A percentile compares a stretch with the other conserved stretches of the same genome.
Conservation (phyloP, 1,284 basidiomycete genomes). For the Marasmius oreades region DNA sequence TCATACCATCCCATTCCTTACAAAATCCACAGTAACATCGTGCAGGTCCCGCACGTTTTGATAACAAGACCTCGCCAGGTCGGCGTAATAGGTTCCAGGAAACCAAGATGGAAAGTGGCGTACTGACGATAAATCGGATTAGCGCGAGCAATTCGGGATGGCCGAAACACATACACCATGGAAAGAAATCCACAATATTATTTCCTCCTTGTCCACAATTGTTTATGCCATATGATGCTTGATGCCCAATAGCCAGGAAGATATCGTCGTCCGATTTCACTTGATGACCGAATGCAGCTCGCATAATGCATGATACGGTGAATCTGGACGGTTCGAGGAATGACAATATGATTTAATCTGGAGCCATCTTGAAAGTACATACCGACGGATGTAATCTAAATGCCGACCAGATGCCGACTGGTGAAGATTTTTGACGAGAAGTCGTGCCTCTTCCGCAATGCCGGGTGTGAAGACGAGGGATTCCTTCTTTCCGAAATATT, state of each 20-base stretch:
- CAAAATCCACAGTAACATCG: conserved; percentile 10
- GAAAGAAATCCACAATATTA: conserved; percentile 21
- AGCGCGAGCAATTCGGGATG: neutral
- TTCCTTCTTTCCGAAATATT: conserved; percentile 14
- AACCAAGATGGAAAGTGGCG: conserved; percentile 23
- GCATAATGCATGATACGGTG: conserved; percentile 19
- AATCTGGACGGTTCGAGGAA: conserved; percentile 15
- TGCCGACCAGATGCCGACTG: neutral
- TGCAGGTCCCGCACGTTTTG: conserved; percentile 9
- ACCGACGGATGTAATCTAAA: neutral
- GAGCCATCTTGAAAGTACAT: neutral
- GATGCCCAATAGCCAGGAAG: conserved; percentile 16
- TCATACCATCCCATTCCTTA: conserved; percentile 18
- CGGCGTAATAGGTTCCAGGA: conserved; percentile 23
- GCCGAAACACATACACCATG: conserved; percentile 13
- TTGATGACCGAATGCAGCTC: conserved; percentile 21
- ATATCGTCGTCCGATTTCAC: conserved; percentile 21
- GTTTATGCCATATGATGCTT: conserved; percentile 9
- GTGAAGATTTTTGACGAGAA: conserved; percentile 15
- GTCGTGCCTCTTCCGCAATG: conserved; percentile 15
- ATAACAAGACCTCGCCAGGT: conserved; percentile 12
- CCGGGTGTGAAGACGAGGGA: conserved; percentile 13
- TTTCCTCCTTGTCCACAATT: conserved; percentile 19
- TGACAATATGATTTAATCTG: neutral
- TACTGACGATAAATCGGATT: conserved; percentile 13